Conservation (phyloP, 2,329 filamentous ascomycete genomes). For the Coniochaeta sp. region DNA sequence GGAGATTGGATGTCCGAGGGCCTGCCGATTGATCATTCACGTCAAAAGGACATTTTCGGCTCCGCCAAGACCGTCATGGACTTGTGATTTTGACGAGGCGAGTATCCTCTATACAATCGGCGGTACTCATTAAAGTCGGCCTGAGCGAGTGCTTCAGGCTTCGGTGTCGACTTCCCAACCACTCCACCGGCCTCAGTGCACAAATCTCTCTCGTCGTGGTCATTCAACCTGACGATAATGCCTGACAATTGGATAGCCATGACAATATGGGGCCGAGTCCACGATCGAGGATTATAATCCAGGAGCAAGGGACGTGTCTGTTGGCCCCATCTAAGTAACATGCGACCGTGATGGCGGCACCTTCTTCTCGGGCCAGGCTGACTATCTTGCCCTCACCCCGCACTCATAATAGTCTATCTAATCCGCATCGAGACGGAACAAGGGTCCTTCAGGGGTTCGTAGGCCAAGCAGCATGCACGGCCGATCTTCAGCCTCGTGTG, state of each 20-base stretch:
- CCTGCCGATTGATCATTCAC: too few species aligned
- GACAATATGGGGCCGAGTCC: too few species aligned
- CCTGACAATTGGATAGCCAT: not conserved
- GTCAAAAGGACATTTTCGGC: not conserved
- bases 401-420: too few species aligned
- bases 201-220: not conserved
- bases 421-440: not conserved
- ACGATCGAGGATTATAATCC: too few species aligned
- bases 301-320: not conserved
- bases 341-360: not conserved
- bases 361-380: not conserved
- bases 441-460: not conserved
- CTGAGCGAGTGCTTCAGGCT: not conserved
- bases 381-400: not conserved
- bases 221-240: too few species aligned
- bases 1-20: not conserved
- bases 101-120: not conserved
- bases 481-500: constrained; percentile 5
- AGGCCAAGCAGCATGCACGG: not conserved
- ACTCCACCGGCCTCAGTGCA: not conserved
- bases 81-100: not conserved
- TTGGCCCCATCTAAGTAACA: not conserved
- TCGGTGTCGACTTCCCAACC: too few species aligned
- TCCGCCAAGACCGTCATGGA: not conserved
- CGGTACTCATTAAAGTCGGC: not conserved